phyloP scores from a whole-genome alignment of 2,329 filamentous ascomycete species.

The Uncinocarpus reesii region DNA sequence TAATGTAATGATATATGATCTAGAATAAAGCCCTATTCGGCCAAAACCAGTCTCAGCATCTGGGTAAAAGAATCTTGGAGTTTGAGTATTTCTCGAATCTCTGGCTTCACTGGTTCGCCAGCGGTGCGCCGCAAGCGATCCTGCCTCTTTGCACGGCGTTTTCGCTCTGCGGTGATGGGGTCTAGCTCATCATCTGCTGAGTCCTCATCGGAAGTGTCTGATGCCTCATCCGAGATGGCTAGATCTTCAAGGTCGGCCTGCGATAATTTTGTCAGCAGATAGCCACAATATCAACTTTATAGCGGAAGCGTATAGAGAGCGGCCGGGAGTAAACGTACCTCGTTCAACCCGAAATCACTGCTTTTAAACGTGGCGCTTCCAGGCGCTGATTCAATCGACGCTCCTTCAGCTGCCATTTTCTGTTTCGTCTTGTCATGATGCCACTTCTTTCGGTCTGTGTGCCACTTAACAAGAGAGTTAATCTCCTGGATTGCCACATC shows the following conservation, averaged over 20 bases:
- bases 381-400: slow-evolving; percentile 38
- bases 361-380: slow-evolving; percentile 56
- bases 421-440: slow-evolving; percentile 94
- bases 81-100: slow-evolving; percentile 68
- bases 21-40: slow-evolving; percentile 37
- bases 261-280: not conserved
- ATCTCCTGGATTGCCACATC: slow-evolving; percentile 67
- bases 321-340: slow-evolving; percentile 39
- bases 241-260: slow-evolving; percentile 72
- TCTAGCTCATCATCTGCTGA: slow-evolving; percentile 70
- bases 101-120: slow-evolving; percentile 73
- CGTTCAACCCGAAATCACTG: slow-evolving; percentile 80
- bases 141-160: slow-evolving; percentile 62
- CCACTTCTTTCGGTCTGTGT: slow-evolving; percentile 93
- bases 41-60: slow-evolving; percentile 73
- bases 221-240: slow-evolving; percentile 62
- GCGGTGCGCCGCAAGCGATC: slow-evolving; percentile 67
- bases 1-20: not conserved
- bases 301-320: too few relatives aligned
- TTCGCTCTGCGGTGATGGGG: slow-evolving; percentile 77
- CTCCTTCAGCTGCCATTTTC: slow-evolving; percentile 83
- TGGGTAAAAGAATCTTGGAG: slow-evolving; percentile 67
- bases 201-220: slow-evolving; percentile 54
- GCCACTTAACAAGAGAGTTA: slow-evolving; percentile 79
- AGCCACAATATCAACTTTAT: too few relatives aligned